Evolutionary conservation across 345 rosid genomes (phyloP).

Genomic region (Aegle marmelos): DNA sequence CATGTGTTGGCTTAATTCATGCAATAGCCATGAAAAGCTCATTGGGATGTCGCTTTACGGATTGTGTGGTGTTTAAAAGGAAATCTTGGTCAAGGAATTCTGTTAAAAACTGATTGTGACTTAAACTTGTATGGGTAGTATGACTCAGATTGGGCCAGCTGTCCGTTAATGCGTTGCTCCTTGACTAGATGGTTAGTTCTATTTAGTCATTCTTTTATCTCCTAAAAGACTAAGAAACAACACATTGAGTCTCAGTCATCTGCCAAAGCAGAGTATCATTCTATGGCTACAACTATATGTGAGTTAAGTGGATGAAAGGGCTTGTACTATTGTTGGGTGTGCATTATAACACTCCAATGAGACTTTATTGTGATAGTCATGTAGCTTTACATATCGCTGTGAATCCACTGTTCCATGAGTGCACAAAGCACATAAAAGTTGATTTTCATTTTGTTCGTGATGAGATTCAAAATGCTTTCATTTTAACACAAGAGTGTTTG

Average conservation of each 20-base stretch:
- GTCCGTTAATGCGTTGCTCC: background rate
- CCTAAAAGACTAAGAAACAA: conserved; percentile 2
- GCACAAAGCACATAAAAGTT: too few relatives aligned
- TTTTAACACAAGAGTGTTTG: too few relatives aligned
- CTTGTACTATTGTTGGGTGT: too few relatives aligned
- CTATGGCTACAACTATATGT: background rate
- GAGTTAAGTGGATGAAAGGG: too few relatives aligned
- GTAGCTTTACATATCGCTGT: too few relatives aligned
- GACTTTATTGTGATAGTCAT: too few relatives aligned
- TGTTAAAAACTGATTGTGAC: background rate
- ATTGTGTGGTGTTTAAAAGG: background rate
- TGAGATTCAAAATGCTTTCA: too few relatives aligned
- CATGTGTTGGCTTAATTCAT: background rate
- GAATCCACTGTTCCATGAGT: too few relatives aligned
- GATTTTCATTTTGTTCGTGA: too few relatives aligned
- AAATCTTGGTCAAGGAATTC: background rate
- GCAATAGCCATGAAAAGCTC: background rate
- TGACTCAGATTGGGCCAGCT: background rate
- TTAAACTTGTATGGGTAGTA: background rate
- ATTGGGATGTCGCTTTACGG: background rate
- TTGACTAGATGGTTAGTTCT: background rate
- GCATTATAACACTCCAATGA: too few relatives aligned
- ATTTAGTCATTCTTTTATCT: background rate
- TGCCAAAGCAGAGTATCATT: background rate
- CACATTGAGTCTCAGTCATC: background rate